Evolutionary conservation across 257 asterid genomes (phyloP), one percentile per base, ranked within the genome.

Genomic region (Nicotiana otophora): DNA sequence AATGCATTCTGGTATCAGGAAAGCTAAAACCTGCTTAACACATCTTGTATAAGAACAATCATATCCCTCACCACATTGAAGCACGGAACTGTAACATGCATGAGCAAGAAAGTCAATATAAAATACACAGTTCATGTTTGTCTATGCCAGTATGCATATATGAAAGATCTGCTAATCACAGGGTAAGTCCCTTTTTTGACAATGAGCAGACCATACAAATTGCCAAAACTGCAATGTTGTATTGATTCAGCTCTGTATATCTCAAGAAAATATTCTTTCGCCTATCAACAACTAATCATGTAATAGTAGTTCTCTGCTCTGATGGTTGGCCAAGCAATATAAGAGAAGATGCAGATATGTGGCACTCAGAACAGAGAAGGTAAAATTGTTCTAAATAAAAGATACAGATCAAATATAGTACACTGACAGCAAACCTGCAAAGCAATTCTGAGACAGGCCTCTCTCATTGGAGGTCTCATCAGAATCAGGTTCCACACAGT

Each of bases 381-480:
- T 36, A 26, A 26, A 55, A 51, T 9, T 14, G 28, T 16, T 42
- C 16, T 33, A 64, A 39, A 63, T 51, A 60, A 65, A 77, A 84
- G 84, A 54, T 33, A 61, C 80, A 75, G 63, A 75, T 75, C 63
- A 76, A n/a, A 82, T 36, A 72, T 67, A 74, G 85, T 70, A 75
- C 63, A 51, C 80, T 48, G 63, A 75, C 61, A 51, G 60, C 82
- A 77, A 85, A 96, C 99, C 99, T 96, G 89, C 83, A 96, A 87
- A 85, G 97, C 97, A 76, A 96, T 93, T 88, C 84, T 90, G 64
- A 96, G 97, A 89, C 98, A 91, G 84, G 92, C 91, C 82, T 91
- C 92, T 65, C 99, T 97, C 85, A 91, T 87, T 46, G 98, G 94
- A 88, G 99, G 99, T 88, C 99, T 90, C 90, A 89, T 87, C 90